Evolutionary conservation across 169 alveolate species (phyloP), one percentile per base, ranked within the genome.

Genomic region (Cryptosporidium baileyi): DNA sequence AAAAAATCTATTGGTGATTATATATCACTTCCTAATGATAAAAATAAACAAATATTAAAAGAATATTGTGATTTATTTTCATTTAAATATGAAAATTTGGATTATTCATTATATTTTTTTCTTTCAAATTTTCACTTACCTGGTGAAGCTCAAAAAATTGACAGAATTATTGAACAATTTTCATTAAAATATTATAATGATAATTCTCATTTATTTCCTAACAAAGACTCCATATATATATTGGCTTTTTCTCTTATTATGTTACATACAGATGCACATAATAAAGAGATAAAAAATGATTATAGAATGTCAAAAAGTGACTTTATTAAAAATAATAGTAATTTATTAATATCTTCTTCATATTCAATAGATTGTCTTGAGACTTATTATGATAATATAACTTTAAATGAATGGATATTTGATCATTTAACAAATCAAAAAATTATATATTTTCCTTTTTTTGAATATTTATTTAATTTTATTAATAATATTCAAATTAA

Each of bases 111-210:
- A 82, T 91, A 95, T 79, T 85, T 81, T 22, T 91, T 95, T 81
- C 93, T 96, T 41, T 90, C 96, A 24, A 92, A 91, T 51, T 96
- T 95, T 90, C 93, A 96, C 61, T 89, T 96, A n/a, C 99, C 99
- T 19, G 97, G 96, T n/a, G 99, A 96, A 91, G 96, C 97, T 0
- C 95, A 96, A 89, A 91, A 95, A 85, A 95, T 95, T 8, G 99
- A 96, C 90, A 91, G 98, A 80, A 93, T 96, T 60, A 91, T 95
- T 92, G 96, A 95, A 89, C 91, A 91, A 80, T 96, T 96, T 80
- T 97, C 97, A 3, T 94, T 94, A 49, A 93, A 95, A 89, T 95
- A 91, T 61, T 90, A 90, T 81, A 80, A 65, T 49, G 98, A 96
- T 89, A 96, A 95, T 80, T 94, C 95, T 22, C 94, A 89, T 24